Evolutionary conservation across 495 filamentous ascomycete genomes (phyloP).

Genomic region (Astrocystis sublimbata): DNA sequence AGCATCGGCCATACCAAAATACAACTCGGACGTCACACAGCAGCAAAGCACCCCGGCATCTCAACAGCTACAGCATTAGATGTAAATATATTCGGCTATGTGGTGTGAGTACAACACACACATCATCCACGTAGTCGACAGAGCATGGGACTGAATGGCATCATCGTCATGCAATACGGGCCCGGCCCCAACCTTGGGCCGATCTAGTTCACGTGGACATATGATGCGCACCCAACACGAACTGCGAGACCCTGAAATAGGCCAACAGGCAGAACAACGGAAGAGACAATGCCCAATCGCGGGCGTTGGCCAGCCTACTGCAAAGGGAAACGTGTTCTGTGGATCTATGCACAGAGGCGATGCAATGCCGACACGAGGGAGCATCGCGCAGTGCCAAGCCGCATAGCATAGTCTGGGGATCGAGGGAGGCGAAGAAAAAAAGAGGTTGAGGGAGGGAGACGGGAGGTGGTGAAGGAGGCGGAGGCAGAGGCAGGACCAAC

Average conservation of each 20-base stretch:
- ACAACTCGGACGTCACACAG: background rate
- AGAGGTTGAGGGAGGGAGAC: background rate
- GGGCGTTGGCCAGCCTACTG: background rate
- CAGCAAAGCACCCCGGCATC: background rate
- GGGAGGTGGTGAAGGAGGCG: no score
- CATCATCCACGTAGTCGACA: background rate
- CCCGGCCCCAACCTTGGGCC: slow-evolving; percentile 1
- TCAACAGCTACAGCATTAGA: background rate
- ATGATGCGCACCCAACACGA: slow-evolving; percentile 10
- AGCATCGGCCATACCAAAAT: no score
- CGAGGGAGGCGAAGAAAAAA: no score
- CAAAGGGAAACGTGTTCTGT: background rate
- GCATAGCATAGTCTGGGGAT: background rate
- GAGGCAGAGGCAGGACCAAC: no score
- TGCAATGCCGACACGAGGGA: slow-evolving; percentile 8
- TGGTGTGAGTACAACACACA: no score
- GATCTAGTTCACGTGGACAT: slow-evolving; percentile 2
- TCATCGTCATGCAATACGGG: slow-evolving; percentile 11
- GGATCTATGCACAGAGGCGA: background rate
- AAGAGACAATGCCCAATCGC: slow-evolving; percentile 6
- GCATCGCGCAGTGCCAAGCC: slow-evolving; percentile 2
- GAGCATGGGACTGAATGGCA: no score
- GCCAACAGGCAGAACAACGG: background rate
- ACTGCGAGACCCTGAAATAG: slow-evolving; percentile 1
- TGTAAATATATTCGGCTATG: background rate